phyloP scores from a whole-genome alignment of 495 filamentous ascomycete genomes.

The Neurospora sublineolata region DNA sequence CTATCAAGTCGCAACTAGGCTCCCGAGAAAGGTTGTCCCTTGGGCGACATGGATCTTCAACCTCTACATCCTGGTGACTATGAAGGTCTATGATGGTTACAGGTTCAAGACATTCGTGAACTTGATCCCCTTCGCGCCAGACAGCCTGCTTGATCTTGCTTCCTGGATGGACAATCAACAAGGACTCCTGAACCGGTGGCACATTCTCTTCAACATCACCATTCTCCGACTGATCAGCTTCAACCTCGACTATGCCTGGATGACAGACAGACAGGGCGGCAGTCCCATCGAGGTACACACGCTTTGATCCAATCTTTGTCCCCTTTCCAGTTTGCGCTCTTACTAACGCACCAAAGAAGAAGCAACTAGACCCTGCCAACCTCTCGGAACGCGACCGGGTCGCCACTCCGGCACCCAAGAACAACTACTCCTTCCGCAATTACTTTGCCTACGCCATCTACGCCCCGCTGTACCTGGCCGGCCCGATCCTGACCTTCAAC shows the following conservation, averaged over 20 bases:
- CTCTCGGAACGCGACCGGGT: conserved; percentile 84
- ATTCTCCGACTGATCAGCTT: conserved; percentile 87
- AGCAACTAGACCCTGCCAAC: conserved; percentile 75
- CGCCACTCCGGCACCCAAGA: conserved; percentile 53
- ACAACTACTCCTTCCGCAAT: conserved; percentile 68
- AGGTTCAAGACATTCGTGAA: conserved; percentile 49
- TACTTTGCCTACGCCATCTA: conserved; percentile 85
- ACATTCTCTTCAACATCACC: conserved; percentile 95
- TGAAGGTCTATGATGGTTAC: conserved; percentile 76
- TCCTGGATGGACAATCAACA: conserved; percentile 61
- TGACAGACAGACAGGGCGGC: conserved; percentile 49
- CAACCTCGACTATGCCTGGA: conserved; percentile 97
- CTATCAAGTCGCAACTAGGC: conserved; percentile 57
- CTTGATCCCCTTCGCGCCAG: conserved; percentile 32
- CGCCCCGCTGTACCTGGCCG: conserved; percentile 82
- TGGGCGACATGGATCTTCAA: conserved; percentile 90
- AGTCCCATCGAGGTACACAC: conserved; percentile 74
- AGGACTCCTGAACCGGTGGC: conserved; percentile 79
- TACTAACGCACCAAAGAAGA: conserved; percentile 84
- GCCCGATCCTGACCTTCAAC: conserved; percentile 94
- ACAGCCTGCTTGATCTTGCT: conserved; percentile 43
- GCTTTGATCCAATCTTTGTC: neutral
- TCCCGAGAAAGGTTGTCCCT: conserved; percentile 59
- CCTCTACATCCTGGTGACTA: conserved; percentile 73
- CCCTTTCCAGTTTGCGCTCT: neutral